Conservation (phyloP, 2,329 filamentous ascomycete species). For the Penicillium capsulatum region DNA sequence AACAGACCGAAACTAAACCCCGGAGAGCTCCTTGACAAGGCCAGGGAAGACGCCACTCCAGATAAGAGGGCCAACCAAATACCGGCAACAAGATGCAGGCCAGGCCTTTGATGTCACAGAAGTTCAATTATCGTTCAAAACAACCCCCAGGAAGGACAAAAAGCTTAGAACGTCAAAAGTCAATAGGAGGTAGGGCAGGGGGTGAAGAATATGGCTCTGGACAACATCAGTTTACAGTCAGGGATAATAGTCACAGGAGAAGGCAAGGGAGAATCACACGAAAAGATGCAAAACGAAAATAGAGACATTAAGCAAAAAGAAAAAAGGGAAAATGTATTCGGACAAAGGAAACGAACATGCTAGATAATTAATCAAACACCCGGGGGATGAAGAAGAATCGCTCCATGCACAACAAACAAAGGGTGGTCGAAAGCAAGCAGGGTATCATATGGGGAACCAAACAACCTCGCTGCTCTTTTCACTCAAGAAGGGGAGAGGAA, state of each 20-base stretch:
- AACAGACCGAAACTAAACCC: too few relatives aligned
- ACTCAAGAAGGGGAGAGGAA: slow-evolving; percentile 9
- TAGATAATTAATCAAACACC: slow-evolving; percentile 34
- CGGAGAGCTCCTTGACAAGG: too few relatives aligned
- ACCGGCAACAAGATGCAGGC: slow-evolving; percentile 6
- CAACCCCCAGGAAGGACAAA: slow-evolving; percentile 18
- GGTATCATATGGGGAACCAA: slow-evolving; percentile 41
- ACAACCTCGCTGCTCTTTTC: slow-evolving; percentile 32
- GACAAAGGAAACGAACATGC: slow-evolving; percentile 33
- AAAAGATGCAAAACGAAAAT: not conserved
- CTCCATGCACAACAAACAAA: slow-evolving; percentile 30
- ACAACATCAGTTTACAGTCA: slow-evolving; percentile 25
- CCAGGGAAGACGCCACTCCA: too few relatives aligned
- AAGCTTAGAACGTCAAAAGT: slow-evolving; percentile 13
- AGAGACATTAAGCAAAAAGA: slow-evolving; percentile 14
- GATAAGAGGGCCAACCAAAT: slow-evolving; percentile 1
- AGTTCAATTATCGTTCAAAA: slow-evolving; percentile 20
- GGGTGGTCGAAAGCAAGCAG: slow-evolving; percentile 30
- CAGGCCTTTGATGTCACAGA: slow-evolving; percentile 13
- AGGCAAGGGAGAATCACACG: slow-evolving; percentile 19
- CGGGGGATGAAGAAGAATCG: slow-evolving; percentile 28
- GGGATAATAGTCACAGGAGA: slow-evolving; percentile 28
- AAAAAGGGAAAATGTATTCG: slow-evolving; percentile 28
- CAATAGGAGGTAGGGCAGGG: not conserved
- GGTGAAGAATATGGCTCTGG: slow-evolving; percentile 14